Base-by-base conservation (phyloP, 805 yeast genomes). In the Ogataea trehaloabstinens region DNA sequence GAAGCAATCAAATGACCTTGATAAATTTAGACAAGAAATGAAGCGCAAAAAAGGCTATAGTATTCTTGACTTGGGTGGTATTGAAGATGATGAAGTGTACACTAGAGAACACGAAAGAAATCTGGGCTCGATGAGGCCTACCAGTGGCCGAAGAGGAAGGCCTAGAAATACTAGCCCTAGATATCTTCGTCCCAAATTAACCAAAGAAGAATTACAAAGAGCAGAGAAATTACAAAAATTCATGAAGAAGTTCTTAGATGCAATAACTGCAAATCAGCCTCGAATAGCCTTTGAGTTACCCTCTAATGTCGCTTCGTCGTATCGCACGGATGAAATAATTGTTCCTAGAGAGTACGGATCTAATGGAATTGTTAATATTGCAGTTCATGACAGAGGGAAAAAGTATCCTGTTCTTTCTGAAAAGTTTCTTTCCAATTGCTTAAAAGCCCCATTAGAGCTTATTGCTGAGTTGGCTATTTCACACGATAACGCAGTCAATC, bases 361-460 rank as follows among this genome's bases (percentile, higher is more conserved):
- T 13, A 56, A 50, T 42, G 58, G 58, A 12, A 45, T 54, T 8
- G 45, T 52, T 4, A 51, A 61, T 35, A 52, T 62, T 30, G 65
- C 66, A 13, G 33, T 52, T 35, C 65, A 61, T 40, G 65, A 60
- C 38, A 41, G 32, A 11, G 56, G 49, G 7, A 46, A 49, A 3
- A 38, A 44, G 12, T 42, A 40, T 28, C 72, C 70, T 0, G 56
- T 71, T 0, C 69, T 79, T 50, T 68, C 80, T 6, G 85, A 80
- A 46, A 64, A 69, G 13, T 79, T 69, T 55, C 61, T 82, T 25
- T 59, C 65, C 6, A 59, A 70, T 13, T 78, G 78, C 48, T 61
- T 82, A 13, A 71, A 71, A 35, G 52, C 81, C 22, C 66, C 68
- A 12, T 56, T 58, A 2, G 61, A 58, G 0, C 75, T 80, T 50